Base-by-base conservation (phyloP, 176 grass and related monocot species). In the Carex parvula region DNA sequence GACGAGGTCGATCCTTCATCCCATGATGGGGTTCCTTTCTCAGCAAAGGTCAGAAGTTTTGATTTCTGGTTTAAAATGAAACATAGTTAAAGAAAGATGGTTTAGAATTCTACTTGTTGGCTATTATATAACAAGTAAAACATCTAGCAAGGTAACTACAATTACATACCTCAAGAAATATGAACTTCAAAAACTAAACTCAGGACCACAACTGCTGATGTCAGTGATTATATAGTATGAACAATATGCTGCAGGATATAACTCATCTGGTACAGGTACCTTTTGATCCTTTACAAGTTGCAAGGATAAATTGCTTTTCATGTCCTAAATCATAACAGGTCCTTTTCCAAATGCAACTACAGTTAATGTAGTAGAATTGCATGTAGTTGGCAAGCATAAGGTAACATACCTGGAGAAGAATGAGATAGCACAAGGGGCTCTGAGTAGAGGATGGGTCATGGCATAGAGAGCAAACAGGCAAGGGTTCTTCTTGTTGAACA, bases 391-490 rank as follows among this genome's bases (percentile, higher is more conserved):
- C 54, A 79, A 64, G 12, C 12, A 52, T 92, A 85, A 46, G 46
- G 48, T 53, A 58, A 14, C 83, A 83, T 88, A 92, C 97, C 97
- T 99, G 97, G 82, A 99, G 91, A 92, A 99, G 97, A 85, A 99
- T 89, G 85, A 99, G 76, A 85, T 91, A 99, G 81, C 97, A 99
- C 75, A 99, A 80, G 83, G 97, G 88, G 88, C 97, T 99, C 85
- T 92, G 92, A 7, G 91, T 92, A 86, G 95, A 85, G 9, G 97
- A 78, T 57, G 73, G 89, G 35, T 99, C 97, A 37, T 87, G 91
- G 83, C 97, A 99, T 21, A 99, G 79, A 17, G 97, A 94, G 78
- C 97, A 99, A 89, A 96, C 86, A 78, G 90, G 90, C 41, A 84
- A 48, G 5, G 88, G 82, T 63, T 94, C 91, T 87, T 96, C 88